Conservation (phyloP, 192 early-diverging fungal genomes). For the Coemansia aciculifera region DNA sequence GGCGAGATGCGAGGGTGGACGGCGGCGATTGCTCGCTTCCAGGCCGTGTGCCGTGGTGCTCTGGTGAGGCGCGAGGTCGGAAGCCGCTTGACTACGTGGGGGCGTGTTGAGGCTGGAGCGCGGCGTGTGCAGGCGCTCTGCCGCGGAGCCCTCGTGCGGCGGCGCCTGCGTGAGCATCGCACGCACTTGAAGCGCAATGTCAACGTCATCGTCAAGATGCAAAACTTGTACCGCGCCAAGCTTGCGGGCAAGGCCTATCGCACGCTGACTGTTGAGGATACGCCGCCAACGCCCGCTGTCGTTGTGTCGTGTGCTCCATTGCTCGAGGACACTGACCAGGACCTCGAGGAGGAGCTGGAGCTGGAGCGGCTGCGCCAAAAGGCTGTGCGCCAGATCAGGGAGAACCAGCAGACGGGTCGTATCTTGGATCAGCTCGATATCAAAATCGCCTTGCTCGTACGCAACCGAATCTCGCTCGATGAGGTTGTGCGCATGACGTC, state of each 20-base stretch:
- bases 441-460: conserved; percentile 94
- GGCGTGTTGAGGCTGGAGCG: conserved; percentile 36
- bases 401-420: conserved; percentile 77
- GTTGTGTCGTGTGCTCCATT: conserved; percentile 83
- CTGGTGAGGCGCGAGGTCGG: conserved; percentile 48
- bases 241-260: conserved; percentile 67
- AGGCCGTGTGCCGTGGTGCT: conserved; percentile 49
- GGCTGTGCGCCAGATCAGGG: conserved; percentile 85
- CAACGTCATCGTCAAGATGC: conserved; percentile 75
- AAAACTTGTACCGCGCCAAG: conserved; percentile 66
- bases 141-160: conserved; percentile 65
- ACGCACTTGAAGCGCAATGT: conserved; percentile 65
- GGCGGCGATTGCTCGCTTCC: conserved; percentile 46
- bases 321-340: conserved; percentile 85
- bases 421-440: conserved; percentile 89
- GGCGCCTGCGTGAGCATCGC: conserved; percentile 59
- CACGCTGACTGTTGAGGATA: conserved; percentile 70
- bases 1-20: conserved; percentile 58
- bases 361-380: conserved; percentile 82
- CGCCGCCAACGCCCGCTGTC: conserved; percentile 77
- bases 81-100: conserved; percentile 30
- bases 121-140: conserved; percentile 64
- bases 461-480: conserved; percentile 93
- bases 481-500: conserved; percentile 75
- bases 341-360: conserved; percentile 92